Evolutionary conservation across 1,284 basidiomycete species (phyloP).

Genomic region (Ceratobasidium sp.): DNA sequence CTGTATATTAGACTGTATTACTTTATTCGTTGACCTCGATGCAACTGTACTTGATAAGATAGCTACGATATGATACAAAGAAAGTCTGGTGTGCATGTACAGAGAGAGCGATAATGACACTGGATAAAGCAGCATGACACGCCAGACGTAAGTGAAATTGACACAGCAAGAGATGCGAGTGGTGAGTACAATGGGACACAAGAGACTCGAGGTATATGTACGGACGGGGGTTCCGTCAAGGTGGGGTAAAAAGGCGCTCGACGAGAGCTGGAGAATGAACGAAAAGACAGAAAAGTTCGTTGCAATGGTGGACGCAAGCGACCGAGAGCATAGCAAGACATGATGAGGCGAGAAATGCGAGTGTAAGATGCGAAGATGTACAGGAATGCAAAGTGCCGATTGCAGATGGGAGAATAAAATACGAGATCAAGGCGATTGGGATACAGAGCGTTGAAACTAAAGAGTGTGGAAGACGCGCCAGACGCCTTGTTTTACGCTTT

Average conservation of each 20-base stretch:
- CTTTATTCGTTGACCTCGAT: not conserved
- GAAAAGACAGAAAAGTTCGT: too few relatives aligned
- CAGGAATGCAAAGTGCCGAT: constrained; percentile 9
- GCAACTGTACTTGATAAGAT: constrained; percentile 19
- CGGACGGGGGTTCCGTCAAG: not conserved
- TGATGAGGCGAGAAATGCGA: not conserved
- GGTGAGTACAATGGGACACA: not conserved
- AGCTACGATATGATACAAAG: constrained; percentile 21
- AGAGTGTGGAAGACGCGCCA: not conserved
- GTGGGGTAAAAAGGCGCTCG: not conserved
- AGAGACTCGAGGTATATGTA: not conserved
- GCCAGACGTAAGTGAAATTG: constrained; percentile 10
- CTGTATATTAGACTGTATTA: not conserved
- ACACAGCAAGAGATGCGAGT: constrained; percentile 5
- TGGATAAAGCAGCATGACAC: not conserved
- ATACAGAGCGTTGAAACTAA: constrained; percentile 6
- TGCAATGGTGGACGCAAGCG: too few relatives aligned
- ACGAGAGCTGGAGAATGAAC: not conserved
- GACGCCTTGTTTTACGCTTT: constrained; percentile 3
- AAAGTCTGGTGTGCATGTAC: constrained; percentile 21
- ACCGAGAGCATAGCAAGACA: not conserved
- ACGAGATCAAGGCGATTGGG: not conserved
- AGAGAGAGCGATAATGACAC: constrained; percentile 3
- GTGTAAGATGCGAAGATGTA: constrained; percentile 31
- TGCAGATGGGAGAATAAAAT: not conserved